phyloP scores from a whole-genome alignment of 805 yeast genomes.

The Debaryomyces hansenii region DNA sequence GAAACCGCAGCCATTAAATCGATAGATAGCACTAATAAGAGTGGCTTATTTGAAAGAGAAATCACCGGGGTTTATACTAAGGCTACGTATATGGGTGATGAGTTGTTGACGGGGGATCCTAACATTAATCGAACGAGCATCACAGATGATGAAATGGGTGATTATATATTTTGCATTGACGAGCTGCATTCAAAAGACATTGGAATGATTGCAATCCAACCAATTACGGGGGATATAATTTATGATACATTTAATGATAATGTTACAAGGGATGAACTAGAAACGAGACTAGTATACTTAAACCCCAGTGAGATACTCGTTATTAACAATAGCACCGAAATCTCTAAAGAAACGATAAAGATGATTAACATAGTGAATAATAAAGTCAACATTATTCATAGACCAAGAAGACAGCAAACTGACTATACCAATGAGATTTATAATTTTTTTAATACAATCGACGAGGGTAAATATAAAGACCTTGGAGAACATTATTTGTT shows the following conservation, averaged over 20 bases:
- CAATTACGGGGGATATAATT: conserved; percentile 72
- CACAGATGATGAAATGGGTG: conserved; percentile 32
- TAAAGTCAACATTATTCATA: conserved; percentile 9
- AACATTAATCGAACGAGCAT: conserved; percentile 8
- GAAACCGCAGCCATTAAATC: conserved; percentile 78
- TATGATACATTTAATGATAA: conserved; percentile 71
- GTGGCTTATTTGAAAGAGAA: conserved; percentile 61
- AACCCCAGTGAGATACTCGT: conserved; percentile 74
- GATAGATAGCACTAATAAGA: conserved; percentile 44
- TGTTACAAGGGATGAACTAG: conserved; percentile 57
- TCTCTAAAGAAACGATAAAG: conserved; percentile 31
- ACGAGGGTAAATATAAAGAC: conserved; percentile 12
- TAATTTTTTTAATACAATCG: conserved; percentile 25
- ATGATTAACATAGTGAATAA: conserved; percentile 17
- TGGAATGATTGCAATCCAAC: conserved; percentile 64
- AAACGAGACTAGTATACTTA: conserved; percentile 70
- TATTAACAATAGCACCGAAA: conserved; percentile 28
- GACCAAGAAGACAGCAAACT: conserved; percentile 1
- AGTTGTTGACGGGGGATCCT: conserved; percentile 23
- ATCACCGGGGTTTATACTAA: conserved; percentile 73
- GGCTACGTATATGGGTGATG: conserved; percentile 79
- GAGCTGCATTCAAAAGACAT: conserved; percentile 19
- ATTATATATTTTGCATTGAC: conserved; percentile 48
- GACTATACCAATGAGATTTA: conserved; percentile 15
- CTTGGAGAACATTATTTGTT: conserved; percentile 24